A percentile compares a stretch with the other conserved stretches of the same genome.
Conservation (phyloP, 2,329 filamentous ascomycete species). For the Emmonsia crescens region DNA sequence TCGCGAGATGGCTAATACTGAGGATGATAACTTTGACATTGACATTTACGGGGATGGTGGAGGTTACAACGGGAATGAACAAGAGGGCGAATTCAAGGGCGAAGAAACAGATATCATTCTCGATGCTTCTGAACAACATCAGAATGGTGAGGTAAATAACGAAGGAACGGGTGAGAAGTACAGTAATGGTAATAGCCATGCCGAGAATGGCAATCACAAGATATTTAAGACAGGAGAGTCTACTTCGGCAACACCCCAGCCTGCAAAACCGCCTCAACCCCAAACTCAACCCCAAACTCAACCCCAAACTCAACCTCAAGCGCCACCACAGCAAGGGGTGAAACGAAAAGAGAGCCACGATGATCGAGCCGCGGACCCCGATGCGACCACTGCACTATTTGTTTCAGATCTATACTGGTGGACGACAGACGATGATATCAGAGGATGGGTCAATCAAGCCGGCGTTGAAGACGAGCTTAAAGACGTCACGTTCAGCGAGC, state of each 20-base stretch:
- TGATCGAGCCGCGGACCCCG: conserved; percentile 46
- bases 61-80: conserved; percentile 33
- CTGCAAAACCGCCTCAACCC: conserved; percentile 24
- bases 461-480: conserved; percentile 73
- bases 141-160: conserved; percentile 16
- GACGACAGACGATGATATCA: conserved; percentile 90
- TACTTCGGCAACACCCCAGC: conserved; percentile 13
- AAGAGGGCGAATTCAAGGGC: conserved; percentile 36
- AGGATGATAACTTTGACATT: conserved; percentile 61
- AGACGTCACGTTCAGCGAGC: conserved; percentile 93
- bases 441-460: conserved; percentile 73
- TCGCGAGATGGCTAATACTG: conserved; percentile 37
- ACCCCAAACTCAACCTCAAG: conserved; percentile 33
- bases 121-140: conserved; percentile 25
- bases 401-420: conserved; percentile 93
- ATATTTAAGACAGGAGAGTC: conserved; percentile 15
- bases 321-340: conserved; percentile 44
- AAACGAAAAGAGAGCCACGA: conserved; percentile 52
- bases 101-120: conserved; percentile 32
- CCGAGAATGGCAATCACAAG: conserved; percentile 18
- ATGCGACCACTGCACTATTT: conserved; percentile 61
- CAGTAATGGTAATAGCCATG: conserved; percentile 17
- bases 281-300: conserved; percentile 29
- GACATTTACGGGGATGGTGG: conserved; percentile 57
- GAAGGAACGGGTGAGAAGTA: conserved; percentile 16